A percentile compares a stretch with the other conserved stretches of the same genome.
Evolutionary conservation across 345 rosid species (phyloP).

Genomic region (Syzygium grande): DNA sequence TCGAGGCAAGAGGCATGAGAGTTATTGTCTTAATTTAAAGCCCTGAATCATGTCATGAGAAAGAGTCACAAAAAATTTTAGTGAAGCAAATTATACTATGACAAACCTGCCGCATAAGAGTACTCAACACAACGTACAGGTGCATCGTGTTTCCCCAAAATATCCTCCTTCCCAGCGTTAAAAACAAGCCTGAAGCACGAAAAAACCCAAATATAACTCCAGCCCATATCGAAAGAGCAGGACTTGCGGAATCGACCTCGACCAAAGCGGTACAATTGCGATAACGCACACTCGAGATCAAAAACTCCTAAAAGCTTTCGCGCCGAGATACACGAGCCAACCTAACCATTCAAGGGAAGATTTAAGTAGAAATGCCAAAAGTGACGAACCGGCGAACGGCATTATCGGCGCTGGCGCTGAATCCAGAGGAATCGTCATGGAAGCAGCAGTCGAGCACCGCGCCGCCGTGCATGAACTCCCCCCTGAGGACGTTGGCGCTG

Average conservation of each 20-base stretch:
- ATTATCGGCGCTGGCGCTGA: constrained; percentile 72
- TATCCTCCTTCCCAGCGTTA: constrained; percentile 72
- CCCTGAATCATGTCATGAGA: not conserved
- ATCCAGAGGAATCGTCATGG: constrained; percentile 94
- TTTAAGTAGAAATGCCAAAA: not conserved
- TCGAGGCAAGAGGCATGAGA: not conserved
- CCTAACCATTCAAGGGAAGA: not conserved
- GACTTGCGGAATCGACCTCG: not conserved
- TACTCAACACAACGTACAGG: constrained; percentile 91
- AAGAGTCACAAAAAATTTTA: not conserved
- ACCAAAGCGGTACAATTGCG: not conserved
- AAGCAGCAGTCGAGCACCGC: constrained; percentile 95
- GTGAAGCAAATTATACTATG: not conserved
- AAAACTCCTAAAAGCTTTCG: not conserved
- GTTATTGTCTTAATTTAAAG: not conserved
- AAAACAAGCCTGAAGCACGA: constrained; percentile 66
- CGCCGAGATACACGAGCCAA: not conserved
- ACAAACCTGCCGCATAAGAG: constrained; percentile 88
- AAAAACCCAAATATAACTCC: not conserved
- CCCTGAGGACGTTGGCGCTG: constrained; percentile 55
- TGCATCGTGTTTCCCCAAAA: constrained; percentile 81
- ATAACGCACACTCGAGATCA: not conserved
- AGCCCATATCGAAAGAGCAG: not conserved
- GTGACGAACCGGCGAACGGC: constrained; percentile 55
- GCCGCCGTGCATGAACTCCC: constrained; percentile 92